Evolutionary conservation across 2,329 filamentous ascomycete species (phyloP).

Genomic region (Microcyclospora tardicrescens): DNA sequence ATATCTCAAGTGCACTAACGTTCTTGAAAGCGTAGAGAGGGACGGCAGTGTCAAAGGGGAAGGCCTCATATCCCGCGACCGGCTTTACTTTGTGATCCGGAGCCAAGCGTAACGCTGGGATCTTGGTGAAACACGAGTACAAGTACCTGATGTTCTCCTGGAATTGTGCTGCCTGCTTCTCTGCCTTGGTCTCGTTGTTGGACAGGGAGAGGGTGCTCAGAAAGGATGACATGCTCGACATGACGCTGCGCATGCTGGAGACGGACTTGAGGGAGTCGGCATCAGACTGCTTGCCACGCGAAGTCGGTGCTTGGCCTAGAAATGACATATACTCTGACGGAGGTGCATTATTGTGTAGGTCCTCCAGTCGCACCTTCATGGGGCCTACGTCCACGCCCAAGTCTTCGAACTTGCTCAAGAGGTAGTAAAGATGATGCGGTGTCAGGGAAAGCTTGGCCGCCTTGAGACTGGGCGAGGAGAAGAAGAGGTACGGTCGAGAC

Average conservation of each 20-base stretch:
- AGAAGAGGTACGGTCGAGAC: constrained; percentile 72
- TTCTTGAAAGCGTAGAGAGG: constrained; percentile 98
- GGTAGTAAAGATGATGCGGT: constrained; percentile 91
- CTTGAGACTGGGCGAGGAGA: constrained; percentile 71
- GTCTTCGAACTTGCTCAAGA: constrained; percentile 85
- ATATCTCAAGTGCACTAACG: constrained; percentile 81
- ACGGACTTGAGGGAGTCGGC: constrained; percentile 88
- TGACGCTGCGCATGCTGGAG: constrained; percentile 90
- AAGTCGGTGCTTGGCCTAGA: constrained; percentile 67
- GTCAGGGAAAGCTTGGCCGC: constrained; percentile 85
- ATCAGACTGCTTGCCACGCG: constrained; percentile 67
- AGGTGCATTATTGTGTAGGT: constrained; percentile 75
- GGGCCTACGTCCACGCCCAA: constrained; percentile 80
- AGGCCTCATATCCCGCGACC: constrained; percentile 91
- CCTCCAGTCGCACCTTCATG: constrained; percentile 92
- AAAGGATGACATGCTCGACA: constrained; percentile 89
- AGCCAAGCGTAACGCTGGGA: constrained; percentile 76
- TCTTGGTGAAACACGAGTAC: constrained; percentile 97
- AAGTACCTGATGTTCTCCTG: constrained; percentile 87
- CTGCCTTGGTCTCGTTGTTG: constrained; percentile 67
- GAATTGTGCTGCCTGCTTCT: constrained; percentile 76
- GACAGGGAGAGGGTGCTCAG: constrained; percentile 83
- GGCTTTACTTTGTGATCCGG: constrained; percentile 87
- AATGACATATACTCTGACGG: constrained; percentile 95
- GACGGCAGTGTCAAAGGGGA: constrained; percentile 89